Conservation (phyloP, 495 filamentous ascomycete species). For the Chaetomidium leptoderma region DNA sequence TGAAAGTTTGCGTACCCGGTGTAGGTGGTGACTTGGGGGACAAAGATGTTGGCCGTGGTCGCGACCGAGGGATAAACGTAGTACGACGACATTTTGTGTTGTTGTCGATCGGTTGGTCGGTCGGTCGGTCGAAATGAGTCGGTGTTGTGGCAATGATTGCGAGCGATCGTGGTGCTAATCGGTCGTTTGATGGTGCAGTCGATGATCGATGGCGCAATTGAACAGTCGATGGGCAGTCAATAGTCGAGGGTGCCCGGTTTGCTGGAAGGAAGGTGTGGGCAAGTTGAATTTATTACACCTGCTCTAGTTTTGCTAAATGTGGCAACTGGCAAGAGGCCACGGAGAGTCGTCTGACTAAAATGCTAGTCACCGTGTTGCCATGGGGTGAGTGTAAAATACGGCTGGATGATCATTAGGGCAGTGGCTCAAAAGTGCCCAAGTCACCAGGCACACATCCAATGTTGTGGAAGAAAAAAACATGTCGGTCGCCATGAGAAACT, state of each 20-base stretch:
- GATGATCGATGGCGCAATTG: no score
- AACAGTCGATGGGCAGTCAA: no score
- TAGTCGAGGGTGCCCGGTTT: background rate
- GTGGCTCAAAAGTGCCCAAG: no score
- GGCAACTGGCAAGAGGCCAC: background rate
- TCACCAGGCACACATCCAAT: no score
- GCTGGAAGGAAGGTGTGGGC: background rate
- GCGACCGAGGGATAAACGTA: background rate
- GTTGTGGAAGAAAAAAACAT: no score
- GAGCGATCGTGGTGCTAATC: background rate
- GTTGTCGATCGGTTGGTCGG: background rate
- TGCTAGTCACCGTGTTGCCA: no score
- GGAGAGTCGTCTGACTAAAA: background rate
- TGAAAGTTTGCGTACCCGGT: background rate
- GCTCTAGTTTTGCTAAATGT: background rate
- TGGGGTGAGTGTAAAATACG: no score
- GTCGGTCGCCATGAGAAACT: no score
- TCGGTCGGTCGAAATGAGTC: background rate
- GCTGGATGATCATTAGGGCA: no score
- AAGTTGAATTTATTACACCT: background rate
- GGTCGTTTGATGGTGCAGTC: background rate
- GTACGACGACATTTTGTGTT: background rate
- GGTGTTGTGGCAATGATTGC: background rate
- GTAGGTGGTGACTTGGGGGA: conserved; percentile 13
- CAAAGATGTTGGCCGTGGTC: background rate